Conservation (phyloP, 2,329 filamentous ascomycete species). For the Aspergillus aculeatinus region DNA sequence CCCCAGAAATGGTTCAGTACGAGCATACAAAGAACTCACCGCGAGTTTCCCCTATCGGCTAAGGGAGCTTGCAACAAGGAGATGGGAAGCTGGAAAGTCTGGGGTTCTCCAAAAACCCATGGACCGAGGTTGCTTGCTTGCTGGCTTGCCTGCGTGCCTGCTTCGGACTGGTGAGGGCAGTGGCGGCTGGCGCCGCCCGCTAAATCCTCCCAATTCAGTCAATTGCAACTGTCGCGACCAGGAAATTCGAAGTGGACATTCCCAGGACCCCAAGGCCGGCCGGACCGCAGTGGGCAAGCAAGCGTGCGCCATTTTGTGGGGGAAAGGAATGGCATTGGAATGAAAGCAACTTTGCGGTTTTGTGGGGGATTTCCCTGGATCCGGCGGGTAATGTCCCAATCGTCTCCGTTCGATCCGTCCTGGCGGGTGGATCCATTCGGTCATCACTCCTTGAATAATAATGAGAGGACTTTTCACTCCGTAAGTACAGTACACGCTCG, state of each 20-base stretch:
- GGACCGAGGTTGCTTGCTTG: neutral
- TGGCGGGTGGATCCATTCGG: conserved; percentile 5
- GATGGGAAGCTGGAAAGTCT: neutral
- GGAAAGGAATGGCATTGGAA: conserved; percentile 11
- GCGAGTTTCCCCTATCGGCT: neutral
- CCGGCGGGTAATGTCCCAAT: conserved; percentile 16
- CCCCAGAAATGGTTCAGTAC: neutral
- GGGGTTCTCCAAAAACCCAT: neutral
- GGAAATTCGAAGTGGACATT: conserved; percentile 1
- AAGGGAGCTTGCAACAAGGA: too few species aligned
- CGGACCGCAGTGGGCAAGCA: conserved; percentile 6
- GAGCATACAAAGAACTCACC: neutral
- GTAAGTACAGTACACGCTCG: too few species aligned
- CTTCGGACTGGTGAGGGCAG: conserved; percentile 7
- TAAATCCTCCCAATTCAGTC: conserved; percentile 10
- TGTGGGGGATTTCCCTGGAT: conserved; percentile 26
- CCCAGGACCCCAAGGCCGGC: neutral
- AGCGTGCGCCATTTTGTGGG: conserved; percentile 22
- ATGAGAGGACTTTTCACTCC: neutral
- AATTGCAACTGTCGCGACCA: neutral
- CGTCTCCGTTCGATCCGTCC: conserved; percentile 4
- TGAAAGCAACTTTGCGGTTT: conserved; percentile 8
- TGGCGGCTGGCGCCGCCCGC: conserved; percentile 22
- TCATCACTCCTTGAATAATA: neutral
- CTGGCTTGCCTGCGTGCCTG: neutral